Conservation (phyloP, 345 rosid genomes). For the Limnanthes douglasii region DNA sequence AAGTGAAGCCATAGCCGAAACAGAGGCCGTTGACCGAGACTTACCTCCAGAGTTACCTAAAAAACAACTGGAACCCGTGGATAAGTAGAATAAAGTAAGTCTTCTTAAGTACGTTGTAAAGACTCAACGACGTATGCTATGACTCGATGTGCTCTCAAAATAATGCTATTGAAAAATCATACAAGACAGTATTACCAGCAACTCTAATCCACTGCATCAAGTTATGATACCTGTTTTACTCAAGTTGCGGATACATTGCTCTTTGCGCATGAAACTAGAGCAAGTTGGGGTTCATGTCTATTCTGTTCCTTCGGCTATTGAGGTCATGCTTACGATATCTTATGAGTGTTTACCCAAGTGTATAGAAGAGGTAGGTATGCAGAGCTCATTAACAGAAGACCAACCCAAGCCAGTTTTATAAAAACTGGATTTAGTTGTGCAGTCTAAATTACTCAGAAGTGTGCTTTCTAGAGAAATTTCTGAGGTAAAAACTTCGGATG, state of each 20-base stretch:
- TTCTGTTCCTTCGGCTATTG: constrained; percentile 69
- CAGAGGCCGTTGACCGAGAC: no score
- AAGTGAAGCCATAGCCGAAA: no score
- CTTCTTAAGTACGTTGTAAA: constrained; percentile 45
- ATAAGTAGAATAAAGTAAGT: constrained; percentile 49
- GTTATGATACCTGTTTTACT: constrained; percentile 58
- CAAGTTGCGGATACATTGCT: constrained; percentile 65
- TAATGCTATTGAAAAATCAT: constrained; percentile 75
- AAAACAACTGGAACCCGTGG: constrained; percentile 56
- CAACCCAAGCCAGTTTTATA: constrained; percentile 50
- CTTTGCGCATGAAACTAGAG: constrained; percentile 73
- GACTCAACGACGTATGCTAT: constrained; percentile 68
- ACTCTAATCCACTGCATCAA: constrained; percentile 49
- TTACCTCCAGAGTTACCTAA: no score
- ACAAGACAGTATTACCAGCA: constrained; percentile 61
- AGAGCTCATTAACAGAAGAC: constrained; percentile 33
- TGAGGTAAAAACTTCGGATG: constrained; percentile 48
- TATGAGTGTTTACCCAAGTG: constrained; percentile 64
- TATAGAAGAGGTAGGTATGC: constrained; percentile 54
- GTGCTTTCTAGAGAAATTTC: constrained; percentile 53
- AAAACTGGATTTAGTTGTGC: constrained; percentile 53
- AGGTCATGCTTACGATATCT: constrained; percentile 50
- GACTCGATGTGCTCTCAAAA: constrained; percentile 62
- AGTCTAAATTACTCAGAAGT: constrained; percentile 57
- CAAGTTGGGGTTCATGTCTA: constrained; percentile 77